Evolutionary conservation across 1,139 yeast genomes (phyloP), one percentile per base, ranked within the genome.

Genomic region (Diutina siamensis): DNA sequence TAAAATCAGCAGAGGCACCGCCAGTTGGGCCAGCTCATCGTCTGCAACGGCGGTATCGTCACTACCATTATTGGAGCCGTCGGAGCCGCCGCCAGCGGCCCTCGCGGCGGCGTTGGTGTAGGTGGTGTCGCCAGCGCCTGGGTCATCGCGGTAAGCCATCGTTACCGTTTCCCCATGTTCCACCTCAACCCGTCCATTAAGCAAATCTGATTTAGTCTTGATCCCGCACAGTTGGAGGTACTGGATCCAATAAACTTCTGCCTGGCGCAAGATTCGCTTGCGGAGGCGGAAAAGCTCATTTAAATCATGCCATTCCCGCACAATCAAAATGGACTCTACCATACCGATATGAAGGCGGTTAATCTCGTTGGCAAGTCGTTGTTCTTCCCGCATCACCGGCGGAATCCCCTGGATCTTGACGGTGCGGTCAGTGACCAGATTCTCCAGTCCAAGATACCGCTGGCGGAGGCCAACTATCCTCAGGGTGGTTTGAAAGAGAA

Each of bases 341-440:
- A 76, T 79, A 1, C 96, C 97, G 42, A 89, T 82, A 22, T 83
- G 82, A 42, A 89, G 65, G 17, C 74, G 72, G 52, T 86, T 94
- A 33, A 92, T 81, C 56, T 86, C 92, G 41, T 78, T 72, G 48
- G 76, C 80, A 53, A 92, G 65, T 13, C 76, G 78, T 21, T 72
- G 71, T 52, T 81, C 92, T 46, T 79, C 80, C 48, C 97, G 67
- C 35, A 88, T 64, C 45, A 80, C 79, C 0, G 85, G 82, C 0
- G 97, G 97, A n/a, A 92, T 86, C 0, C 97, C 97, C 41, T 94
- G 83, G 22, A 92, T 62, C 49, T 94, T 68, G 47, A 92, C 84
- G 0, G 98, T 92, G 56, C 97, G 71, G 67, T 92, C 98, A 0
- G 97, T 88, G 47, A 92, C 76, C 5, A 96, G 83, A 59, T 85